Evolutionary conservation across 208 protist species (phyloP).

Genomic region (Plasmodiophora brassicae): DNA sequence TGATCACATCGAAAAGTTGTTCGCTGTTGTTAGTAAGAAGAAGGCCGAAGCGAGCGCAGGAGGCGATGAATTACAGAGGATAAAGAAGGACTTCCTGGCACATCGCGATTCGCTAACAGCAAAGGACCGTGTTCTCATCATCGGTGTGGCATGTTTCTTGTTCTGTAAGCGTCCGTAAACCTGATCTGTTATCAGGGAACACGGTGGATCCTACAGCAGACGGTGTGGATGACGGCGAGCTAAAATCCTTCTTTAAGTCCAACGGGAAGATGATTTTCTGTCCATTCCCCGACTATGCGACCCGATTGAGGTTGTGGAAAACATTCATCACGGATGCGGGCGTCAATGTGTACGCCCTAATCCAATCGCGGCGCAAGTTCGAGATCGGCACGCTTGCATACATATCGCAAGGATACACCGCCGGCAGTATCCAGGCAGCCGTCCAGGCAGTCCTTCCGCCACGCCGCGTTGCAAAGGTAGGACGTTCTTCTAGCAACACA

Average conservation of each 20-base stretch:
- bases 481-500: neutral
- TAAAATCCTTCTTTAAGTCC: conserved; percentile 1
- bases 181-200: neutral
- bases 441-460: neutral
- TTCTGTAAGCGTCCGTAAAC: too few species aligned
- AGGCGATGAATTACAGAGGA: neutral
- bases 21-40: neutral
- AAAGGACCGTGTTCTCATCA: conserved; percentile 16
- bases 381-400: neutral
- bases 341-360: conserved; percentile 22
- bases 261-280: conserved; percentile 16
- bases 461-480: neutral
- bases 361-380: neutral
- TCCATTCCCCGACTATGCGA: neutral
- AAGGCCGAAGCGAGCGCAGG: neutral
- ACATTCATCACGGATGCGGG: neutral
- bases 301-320: neutral
- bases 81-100: conserved; percentile 12
- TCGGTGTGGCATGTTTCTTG: neutral
- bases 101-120: conserved; percentile 9
- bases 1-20: conserved; percentile 10
- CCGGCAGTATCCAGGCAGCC: neutral
- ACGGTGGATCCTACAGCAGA: neutral
- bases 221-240: neutral
- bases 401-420: neutral